Evolutionary conservation across 2,329 filamentous ascomycete species (phyloP).

Genomic region (Coniosporium tulheliwenetii): DNA sequence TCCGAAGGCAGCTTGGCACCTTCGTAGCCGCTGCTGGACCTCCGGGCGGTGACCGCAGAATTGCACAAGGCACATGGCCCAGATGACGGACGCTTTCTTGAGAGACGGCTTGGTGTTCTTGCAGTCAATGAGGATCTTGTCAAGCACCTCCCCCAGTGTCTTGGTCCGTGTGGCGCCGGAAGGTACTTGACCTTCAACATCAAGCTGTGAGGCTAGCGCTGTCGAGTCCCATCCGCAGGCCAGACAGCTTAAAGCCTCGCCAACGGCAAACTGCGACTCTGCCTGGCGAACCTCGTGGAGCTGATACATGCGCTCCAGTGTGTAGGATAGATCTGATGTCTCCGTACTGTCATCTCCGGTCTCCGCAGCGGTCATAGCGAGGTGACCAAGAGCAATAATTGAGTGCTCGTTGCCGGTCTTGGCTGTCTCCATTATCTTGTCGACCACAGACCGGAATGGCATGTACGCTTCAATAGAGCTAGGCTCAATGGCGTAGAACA

Average conservation of each 20-base stretch:
- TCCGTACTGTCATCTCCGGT: constrained; percentile 16
- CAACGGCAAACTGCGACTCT: constrained; percentile 80
- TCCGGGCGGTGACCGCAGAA: constrained; percentile 68
- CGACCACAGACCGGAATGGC: constrained; percentile 34
- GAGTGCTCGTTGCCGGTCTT: constrained; percentile 72
- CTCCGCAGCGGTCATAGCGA: constrained; percentile 46
- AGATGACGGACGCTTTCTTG: constrained; percentile 85
- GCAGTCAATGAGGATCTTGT: constrained; percentile 63
- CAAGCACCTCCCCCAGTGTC: constrained; percentile 41
- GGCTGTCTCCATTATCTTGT: constrained; percentile 49
- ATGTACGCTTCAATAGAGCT: constrained; percentile 17
- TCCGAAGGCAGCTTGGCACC: constrained; percentile 79
- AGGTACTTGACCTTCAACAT: constrained; percentile 46
- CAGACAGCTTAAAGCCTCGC: constrained; percentile 70
- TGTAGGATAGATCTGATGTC: constrained; percentile 29
- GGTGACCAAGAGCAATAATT: constrained; percentile 62
- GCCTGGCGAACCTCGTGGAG: constrained; percentile 74
- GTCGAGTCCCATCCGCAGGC: constrained; percentile 73
- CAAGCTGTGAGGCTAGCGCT: constrained; percentile 56
- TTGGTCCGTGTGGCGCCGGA: constrained; percentile 19
- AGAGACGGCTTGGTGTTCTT: constrained; percentile 76
- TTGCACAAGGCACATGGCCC: constrained; percentile 83
- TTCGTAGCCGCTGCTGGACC: constrained; percentile 57
- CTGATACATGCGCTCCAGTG: constrained; percentile 54
- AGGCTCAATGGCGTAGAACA: constrained; percentile 39